Conservation (phyloP, 768 basidiomycete species). For the Galerina sulciceps region DNA sequence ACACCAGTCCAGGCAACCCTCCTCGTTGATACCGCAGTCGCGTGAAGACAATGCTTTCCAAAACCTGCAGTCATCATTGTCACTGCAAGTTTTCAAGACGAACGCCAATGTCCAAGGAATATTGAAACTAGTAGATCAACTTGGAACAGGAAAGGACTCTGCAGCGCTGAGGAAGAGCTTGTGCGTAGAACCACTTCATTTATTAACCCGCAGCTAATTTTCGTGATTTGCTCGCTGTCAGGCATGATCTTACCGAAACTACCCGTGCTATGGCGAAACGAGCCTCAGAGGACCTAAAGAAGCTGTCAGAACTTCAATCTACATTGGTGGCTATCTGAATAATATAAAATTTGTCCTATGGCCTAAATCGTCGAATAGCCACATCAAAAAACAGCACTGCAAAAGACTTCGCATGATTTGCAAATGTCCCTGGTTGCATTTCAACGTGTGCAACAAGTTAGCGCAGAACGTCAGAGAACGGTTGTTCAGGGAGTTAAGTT, state of each 20-base stretch:
- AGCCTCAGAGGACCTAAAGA: slow-evolving; percentile 92
- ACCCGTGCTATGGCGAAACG: slow-evolving; percentile 96
- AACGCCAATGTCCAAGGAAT: slow-evolving; percentile 97
- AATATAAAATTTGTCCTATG: neutral
- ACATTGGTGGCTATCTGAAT: slow-evolving; percentile 50
- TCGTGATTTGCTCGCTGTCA: slow-evolving; percentile 30
- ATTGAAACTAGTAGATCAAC: slow-evolving; percentile 92
- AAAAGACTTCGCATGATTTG: slow-evolving; percentile 94
- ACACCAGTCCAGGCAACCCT: slow-evolving; percentile 37
- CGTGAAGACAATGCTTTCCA: slow-evolving; percentile 77
- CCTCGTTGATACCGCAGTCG: slow-evolving; percentile 41
- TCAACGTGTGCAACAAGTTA: slow-evolving; percentile 88
- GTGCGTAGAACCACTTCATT: slow-evolving; percentile 48
- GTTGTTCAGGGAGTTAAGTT: slow-evolving; percentile 88
- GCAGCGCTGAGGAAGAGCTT: slow-evolving; percentile 79
- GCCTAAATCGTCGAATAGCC: slow-evolving; percentile 47
- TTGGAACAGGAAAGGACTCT: slow-evolving; percentile 85
- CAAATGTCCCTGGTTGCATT: slow-evolving; percentile 89
- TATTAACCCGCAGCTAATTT: neutral
- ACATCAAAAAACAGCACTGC: slow-evolving; percentile 79
- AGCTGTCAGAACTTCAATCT: slow-evolving; percentile 70
- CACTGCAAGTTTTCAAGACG: slow-evolving; percentile 98
- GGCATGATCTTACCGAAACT: slow-evolving; percentile 92
- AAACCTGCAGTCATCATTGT: slow-evolving; percentile 76
- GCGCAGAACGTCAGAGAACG: slow-evolving; percentile 87